Percentiles rank a stretch among this genome's conserved stretches.
phyloP scores from a whole-genome alignment of 2,329 filamentous ascomycete genomes.

The Chrysosporium queenslandicum region DNA sequence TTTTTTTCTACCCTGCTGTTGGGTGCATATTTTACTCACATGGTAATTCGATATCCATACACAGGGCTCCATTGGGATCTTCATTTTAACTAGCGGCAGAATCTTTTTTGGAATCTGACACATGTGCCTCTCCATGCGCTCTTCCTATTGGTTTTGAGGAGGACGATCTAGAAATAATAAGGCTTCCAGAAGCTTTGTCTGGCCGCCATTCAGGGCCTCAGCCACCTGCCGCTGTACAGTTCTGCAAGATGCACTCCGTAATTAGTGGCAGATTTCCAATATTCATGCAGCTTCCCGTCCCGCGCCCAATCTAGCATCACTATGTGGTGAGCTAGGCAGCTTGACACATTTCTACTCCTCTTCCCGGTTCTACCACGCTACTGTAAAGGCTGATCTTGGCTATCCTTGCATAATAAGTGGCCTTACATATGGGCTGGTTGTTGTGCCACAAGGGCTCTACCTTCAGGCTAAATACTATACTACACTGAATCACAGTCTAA shows the following conservation, averaged over 20 bases:
- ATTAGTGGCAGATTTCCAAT: constrained; percentile 14
- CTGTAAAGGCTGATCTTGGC: constrained; percentile 26
- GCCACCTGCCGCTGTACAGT: constrained; percentile 11
- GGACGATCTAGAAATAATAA: constrained; percentile 11
- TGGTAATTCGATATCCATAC: constrained; percentile 1
- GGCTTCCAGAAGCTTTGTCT: constrained; percentile 16
- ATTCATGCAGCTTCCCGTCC: constrained; percentile 17
- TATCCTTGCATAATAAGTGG: constrained; percentile 24
- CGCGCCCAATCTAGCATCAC: constrained; percentile 15
- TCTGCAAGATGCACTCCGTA: constrained; percentile 15
- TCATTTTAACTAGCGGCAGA: constrained; percentile 4
- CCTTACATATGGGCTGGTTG: constrained; percentile 21
- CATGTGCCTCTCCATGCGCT: neutral
- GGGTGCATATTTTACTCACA: neutral
- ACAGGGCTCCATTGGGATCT: constrained; percentile 7
- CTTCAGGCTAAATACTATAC: constrained; percentile 20
- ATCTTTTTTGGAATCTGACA: constrained; percentile 3
- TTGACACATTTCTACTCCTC: constrained; percentile 19
- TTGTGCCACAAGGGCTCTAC: constrained; percentile 26
- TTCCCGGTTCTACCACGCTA: constrained; percentile 17
- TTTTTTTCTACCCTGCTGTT: neutral
- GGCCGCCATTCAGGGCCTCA: constrained; percentile 6
- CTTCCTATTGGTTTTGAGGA: constrained; percentile 7
- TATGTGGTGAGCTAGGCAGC: constrained; percentile 14
- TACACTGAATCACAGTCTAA: constrained; percentile 11